These are phyloP conservation scores for Pleodorina starrii DNA, from an alignment of 139 green algal genomes.

Conservation along the genomic window DNA sequence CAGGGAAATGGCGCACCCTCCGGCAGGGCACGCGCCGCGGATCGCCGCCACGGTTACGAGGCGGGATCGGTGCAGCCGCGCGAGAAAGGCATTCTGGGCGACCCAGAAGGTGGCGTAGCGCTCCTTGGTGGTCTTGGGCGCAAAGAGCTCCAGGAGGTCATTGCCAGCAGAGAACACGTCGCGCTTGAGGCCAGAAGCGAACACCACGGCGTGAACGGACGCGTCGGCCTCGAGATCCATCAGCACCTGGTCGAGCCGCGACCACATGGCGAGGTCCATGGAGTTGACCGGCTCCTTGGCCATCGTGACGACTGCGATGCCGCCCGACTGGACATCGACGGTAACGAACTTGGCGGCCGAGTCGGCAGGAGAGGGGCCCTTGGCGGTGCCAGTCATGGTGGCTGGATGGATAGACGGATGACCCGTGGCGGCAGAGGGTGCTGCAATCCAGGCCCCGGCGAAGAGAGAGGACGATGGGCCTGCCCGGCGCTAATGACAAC, in stretches of 20 bases:
- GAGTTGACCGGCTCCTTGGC: conserved; percentile 81
- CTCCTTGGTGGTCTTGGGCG: conserved; percentile 73
- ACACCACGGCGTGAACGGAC: conserved; percentile 75
- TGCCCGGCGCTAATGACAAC: too few relatives aligned
- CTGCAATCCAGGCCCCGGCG: too few relatives aligned
- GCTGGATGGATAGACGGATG: too few relatives aligned
- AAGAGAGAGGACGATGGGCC: too few relatives aligned
- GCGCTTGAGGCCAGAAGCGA: conserved; percentile 76
- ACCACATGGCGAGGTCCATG: conserved; percentile 77
- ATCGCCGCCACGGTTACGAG: conserved; percentile 91
- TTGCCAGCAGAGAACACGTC: conserved; percentile 87
- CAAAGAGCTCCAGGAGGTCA: conserved; percentile 86
- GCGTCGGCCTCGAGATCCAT: conserved; percentile 69
- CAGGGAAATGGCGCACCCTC: conserved; percentile 89
- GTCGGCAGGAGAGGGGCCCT: too few relatives aligned
- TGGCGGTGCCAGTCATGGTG: too few relatives aligned
- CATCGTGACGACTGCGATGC: conserved; percentile 70
- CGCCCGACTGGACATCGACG: conserved; percentile 22
- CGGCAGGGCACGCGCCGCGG: conserved; percentile 91
- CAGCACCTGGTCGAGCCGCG: conserved; percentile 65
- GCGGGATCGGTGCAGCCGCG: conserved; percentile 71
- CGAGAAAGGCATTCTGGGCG: conserved; percentile 82
- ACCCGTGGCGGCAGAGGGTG: too few relatives aligned
- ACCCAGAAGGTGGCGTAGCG: conserved; percentile 88
- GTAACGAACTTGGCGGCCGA: background rate